Base-by-base conservation (phyloP, 1,284 basidiomycete genomes). In the Apiotrichum sp. region DNA sequence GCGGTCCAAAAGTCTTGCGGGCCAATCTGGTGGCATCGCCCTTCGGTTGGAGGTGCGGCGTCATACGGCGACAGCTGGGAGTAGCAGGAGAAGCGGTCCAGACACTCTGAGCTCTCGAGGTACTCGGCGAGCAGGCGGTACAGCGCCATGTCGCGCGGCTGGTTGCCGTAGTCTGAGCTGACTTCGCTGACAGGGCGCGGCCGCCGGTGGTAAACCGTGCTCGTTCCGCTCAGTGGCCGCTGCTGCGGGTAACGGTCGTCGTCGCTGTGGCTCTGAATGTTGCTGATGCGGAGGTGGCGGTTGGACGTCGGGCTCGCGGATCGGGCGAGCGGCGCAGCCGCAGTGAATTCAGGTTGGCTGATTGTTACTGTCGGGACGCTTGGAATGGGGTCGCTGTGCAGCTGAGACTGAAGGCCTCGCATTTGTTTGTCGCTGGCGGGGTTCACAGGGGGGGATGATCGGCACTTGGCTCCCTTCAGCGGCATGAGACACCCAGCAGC, bases 401-500 rank as follows among this genome's bases (percentile, higher is more conserved):
- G n/a, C n/a, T 41, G 40, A 6, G n/a, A 16, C 40, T 41, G 40
- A 6, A 41, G 40, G 6, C 10, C 40, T 6, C 40, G 40, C 40
- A 41, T 11, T 14, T 41, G 40, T 14, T 41, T 41, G 6, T 41
- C 40, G 11, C 10, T n/a, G 10, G 9, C 40, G n/a, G 40, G n/a
- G n/a, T 41, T 41, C 6, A 41, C 40, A 14, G 40, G 40, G 40
- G 9, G 40, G 40, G n/a, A 22, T 8, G 10, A 46, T 2, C 56
- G 55, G n/a, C 43, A 29, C 7, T 61, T 47, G 33, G 70, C 67
- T 3, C 53, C 42, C 32, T 54, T 57, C 6, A 66, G 67, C 9
- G 68, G 67, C n/a, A 56, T 31, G 0, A 49, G 53, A 13, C 66
- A 65, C 1, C 71, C 72, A 2, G 71, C 69, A 9, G 63, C 14